These are phyloP conservation scores for Rubroshorea leprosula DNA, from an alignment of 345 rosid species.

Conservation along the genomic window DNA sequence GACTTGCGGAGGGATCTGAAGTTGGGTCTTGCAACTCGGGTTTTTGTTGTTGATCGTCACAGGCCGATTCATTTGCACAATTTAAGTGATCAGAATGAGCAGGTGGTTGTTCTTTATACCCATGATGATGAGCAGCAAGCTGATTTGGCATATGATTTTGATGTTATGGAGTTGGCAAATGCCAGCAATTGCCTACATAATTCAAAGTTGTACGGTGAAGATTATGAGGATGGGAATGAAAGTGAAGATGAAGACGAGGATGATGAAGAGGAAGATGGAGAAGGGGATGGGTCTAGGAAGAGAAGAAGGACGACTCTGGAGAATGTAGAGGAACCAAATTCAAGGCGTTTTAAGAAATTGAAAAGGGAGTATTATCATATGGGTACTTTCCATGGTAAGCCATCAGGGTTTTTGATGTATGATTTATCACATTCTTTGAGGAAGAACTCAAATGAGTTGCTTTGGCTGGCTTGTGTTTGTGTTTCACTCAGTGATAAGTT, in stretches of 20 bases:
- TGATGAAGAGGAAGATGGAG: slow-evolving; percentile 34
- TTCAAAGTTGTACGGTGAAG: slow-evolving; percentile 25
- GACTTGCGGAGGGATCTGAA: slow-evolving; percentile 54
- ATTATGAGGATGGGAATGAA: slow-evolving; percentile 26
- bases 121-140: slow-evolving; percentile 80
- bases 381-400: slow-evolving; percentile 95
- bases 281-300: slow-evolving; percentile 45
- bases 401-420: slow-evolving; percentile 66
- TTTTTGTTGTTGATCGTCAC: slow-evolving; percentile 89
- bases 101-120: slow-evolving; percentile 77
- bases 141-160: slow-evolving; percentile 76
- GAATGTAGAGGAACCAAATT: slow-evolving; percentile 32
- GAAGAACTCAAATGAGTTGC: slow-evolving; percentile 33
- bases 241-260: slow-evolving; percentile 38
- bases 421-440: neutral
- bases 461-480: neutral
- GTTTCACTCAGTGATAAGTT: slow-evolving; percentile 38
- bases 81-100: slow-evolving; percentile 60
- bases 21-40: slow-evolving; percentile 51
- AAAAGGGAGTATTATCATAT: slow-evolving; percentile 65
- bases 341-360: slow-evolving; percentile 52
- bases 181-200: slow-evolving; percentile 42
- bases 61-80: slow-evolving; percentile 94
- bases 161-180: slow-evolving; percentile 68
- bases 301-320: slow-evolving; percentile 48